A percentile compares a stretch with the other conserved stretches of the same genome.
Conservation (phyloP, 2,329 filamentous ascomycete species). For the Macrophomina pseudophaseolina region DNA sequence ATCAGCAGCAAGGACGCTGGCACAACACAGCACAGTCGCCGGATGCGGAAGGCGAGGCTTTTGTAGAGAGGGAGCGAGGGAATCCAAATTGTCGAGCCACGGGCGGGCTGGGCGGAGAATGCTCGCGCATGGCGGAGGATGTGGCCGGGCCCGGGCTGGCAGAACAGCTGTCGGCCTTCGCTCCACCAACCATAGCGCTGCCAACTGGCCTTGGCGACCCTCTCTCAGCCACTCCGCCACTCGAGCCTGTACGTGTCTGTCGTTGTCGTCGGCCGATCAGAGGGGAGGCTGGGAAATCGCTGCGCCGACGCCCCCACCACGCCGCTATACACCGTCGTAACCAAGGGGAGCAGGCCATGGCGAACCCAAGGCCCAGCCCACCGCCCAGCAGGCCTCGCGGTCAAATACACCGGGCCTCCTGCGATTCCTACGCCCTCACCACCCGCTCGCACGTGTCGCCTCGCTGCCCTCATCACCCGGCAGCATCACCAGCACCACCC, state of each 20-base stretch:
- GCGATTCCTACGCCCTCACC: not conserved
- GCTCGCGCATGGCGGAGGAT: conserved; percentile 6
- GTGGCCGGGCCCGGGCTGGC: conserved; percentile 2
- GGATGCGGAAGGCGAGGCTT: not conserved
- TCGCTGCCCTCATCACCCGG: not conserved
- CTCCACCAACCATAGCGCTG: not conserved
- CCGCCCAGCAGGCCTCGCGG: not conserved
- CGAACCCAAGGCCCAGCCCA: conserved; percentile 18
- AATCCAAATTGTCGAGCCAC: conserved; percentile 16
- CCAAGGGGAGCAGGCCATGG: conserved; percentile 11
- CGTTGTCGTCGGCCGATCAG: conserved; percentile 17
- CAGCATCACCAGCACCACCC: too few species aligned
- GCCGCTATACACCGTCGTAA: conserved; percentile 20
- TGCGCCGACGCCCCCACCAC: conserved; percentile 18
- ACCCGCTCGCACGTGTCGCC: not conserved
- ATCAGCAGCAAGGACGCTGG: conserved; percentile 8
- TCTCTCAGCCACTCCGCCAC: conserved; percentile 22
- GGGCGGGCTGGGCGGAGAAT: conserved; percentile 8
- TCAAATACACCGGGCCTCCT: not conserved
- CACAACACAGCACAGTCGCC: not conserved
- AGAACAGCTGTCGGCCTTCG: conserved; percentile 7
- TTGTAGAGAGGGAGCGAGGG: not conserved
- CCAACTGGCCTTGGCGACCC: not conserved
- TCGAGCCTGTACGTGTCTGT: conserved; percentile 10
- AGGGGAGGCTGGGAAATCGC: conserved; percentile 20